Percentiles rank a stretch among this genome's conserved stretches.
These are phyloP conservation scores for Fonsecaea pugnacius DNA, from an alignment of 2,329 filamentous ascomycete genomes.

Conservation along the genomic window DNA sequence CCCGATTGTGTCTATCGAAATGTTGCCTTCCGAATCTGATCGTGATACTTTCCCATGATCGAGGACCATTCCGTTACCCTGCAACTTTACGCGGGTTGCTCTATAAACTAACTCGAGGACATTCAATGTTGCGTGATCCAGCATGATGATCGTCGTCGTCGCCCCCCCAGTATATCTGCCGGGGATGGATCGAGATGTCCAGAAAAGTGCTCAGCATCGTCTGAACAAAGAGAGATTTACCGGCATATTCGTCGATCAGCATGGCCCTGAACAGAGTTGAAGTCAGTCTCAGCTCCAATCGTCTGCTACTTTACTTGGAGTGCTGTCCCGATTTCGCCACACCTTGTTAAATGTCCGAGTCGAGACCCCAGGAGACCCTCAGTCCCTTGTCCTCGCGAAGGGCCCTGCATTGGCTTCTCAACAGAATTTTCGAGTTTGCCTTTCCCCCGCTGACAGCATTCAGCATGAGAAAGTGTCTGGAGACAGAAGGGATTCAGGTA, in stretches of 20 bases:
- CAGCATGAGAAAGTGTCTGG: background rate
- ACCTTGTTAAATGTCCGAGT: background rate
- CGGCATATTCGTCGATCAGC: constrained; percentile 6
- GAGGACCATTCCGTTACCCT: background rate
- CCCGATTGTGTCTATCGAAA: background rate
- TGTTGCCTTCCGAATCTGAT: background rate
- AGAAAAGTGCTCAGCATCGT: background rate
- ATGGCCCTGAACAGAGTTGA: background rate
- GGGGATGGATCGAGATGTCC: background rate
- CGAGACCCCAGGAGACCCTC: background rate
- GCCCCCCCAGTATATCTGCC: background rate
- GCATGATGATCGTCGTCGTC: background rate
- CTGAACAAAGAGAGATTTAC: background rate
- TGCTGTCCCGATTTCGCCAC: background rate
- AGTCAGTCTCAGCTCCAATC: background rate
- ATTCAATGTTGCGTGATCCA: background rate
- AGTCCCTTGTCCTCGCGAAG: background rate
- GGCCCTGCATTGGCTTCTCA: background rate
- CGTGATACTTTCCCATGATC: background rate
- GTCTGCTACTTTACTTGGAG: background rate
- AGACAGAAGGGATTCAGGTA: background rate
- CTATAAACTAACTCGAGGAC: background rate
- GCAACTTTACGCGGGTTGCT: background rate
- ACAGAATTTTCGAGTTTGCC: constrained; percentile 1
- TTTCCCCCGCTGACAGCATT: background rate